These are phyloP conservation scores for Trypanosoma brucei DNA, from an alignment of 208 protist genomes.

Conservation along the genomic window DNA sequence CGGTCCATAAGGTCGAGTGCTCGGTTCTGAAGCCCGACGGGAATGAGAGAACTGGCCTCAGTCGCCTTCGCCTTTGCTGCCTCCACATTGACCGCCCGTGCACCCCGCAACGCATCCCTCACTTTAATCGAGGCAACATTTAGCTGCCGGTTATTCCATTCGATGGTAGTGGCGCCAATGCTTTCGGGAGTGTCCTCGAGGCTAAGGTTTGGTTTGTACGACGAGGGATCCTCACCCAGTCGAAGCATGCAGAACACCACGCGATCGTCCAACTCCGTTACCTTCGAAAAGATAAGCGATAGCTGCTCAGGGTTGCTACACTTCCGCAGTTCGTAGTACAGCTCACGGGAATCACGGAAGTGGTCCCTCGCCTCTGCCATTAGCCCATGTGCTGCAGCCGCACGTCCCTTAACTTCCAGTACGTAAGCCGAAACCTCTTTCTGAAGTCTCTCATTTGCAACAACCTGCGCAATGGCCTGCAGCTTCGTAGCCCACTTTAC, in stretches of 20 bases:
- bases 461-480: constrained; percentile 34
- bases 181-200: constrained; percentile 6
- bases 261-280: constrained; percentile 79
- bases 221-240: constrained; percentile 49
- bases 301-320: constrained; percentile 31
- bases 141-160: constrained; percentile 73
- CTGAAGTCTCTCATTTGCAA: constrained; percentile 44
- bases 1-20: constrained; percentile 80
- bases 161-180: constrained; percentile 32
- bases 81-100: constrained; percentile 50
- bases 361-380: constrained; percentile 49
- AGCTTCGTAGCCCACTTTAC: constrained; percentile 75
- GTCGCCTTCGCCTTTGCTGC: constrained; percentile 37
- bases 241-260: constrained; percentile 82
- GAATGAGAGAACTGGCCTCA: constrained; percentile 31
- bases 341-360: constrained; percentile 48
- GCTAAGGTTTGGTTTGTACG: constrained; percentile 34
- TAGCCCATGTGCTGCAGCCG: constrained; percentile 38
- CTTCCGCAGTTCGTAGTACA: constrained; percentile 38
- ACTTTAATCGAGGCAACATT: constrained; percentile 68
- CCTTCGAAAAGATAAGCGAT: constrained; percentile 46
- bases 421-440: constrained; percentile 60
- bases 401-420: constrained; percentile 50
- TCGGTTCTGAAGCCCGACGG: constrained; percentile 63
- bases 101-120: constrained; percentile 77